Percentiles rank a stretch among this genome's conserved stretches.
phyloP scores from a whole-genome alignment of 2,329 filamentous ascomycete genomes.

The Stagonosporopsis rhizophila region DNA sequence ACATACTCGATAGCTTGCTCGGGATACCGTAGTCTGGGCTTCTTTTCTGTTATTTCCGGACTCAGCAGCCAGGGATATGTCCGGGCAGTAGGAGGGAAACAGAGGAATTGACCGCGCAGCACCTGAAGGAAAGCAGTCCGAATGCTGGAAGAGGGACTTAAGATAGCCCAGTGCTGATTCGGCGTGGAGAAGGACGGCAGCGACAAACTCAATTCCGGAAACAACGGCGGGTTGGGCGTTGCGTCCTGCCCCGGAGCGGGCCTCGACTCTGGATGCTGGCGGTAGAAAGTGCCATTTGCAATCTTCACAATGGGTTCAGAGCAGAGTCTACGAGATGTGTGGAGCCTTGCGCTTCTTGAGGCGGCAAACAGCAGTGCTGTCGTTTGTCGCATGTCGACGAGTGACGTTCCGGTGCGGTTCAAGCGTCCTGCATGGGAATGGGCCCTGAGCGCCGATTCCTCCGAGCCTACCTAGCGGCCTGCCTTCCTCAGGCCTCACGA shows the following conservation, averaged over 20 bases:
- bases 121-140: slow-evolving; percentile 85
- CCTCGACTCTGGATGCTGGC: slow-evolving; percentile 65
- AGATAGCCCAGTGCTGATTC: slow-evolving; percentile 77
- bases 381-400: slow-evolving; percentile 43
- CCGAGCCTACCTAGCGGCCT: slow-evolving; percentile 4
- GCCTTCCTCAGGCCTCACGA: slow-evolving; percentile 9
- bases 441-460: neutral
- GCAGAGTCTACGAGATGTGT: slow-evolving; percentile 24
- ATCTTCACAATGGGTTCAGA: slow-evolving; percentile 43
- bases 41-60: slow-evolving; percentile 62
- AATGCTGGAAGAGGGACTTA: slow-evolving; percentile 79
- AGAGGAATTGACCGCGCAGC: slow-evolving; percentile 76
- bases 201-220: slow-evolving; percentile 72
- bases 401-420: slow-evolving; percentile 14
- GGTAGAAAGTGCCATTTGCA: slow-evolving; percentile 80
- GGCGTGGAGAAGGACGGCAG: slow-evolving; percentile 64
- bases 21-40: slow-evolving; percentile 63
- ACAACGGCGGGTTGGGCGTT: slow-evolving; percentile 73
- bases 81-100: slow-evolving; percentile 75
- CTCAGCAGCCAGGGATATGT: slow-evolving; percentile 79
- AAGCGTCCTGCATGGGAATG: slow-evolving; percentile 6
- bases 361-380: slow-evolving; percentile 37
- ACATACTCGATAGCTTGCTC: slow-evolving; percentile 82
- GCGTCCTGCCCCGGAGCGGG: slow-evolving; percentile 50
- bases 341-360: slow-evolving; percentile 32